phyloP scores from a whole-genome alignment of 2,329 filamentous ascomycete genomes.

The Reticulascus tulasneorum region DNA sequence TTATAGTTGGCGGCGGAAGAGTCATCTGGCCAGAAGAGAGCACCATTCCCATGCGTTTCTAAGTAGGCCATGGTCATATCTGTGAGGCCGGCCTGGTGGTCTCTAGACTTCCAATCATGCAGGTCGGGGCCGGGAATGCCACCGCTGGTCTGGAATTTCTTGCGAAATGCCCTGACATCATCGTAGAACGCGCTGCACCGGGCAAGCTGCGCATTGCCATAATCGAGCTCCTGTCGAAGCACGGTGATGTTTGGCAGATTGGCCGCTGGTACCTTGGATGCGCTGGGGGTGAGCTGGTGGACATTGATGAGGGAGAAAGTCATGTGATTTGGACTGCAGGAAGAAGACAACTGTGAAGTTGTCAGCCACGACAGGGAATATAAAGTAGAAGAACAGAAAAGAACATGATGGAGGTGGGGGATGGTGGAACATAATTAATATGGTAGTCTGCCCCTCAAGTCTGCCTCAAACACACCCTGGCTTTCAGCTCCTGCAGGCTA shows the following conservation, averaged over 20 bases:
- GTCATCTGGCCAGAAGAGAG: conserved; percentile 6
- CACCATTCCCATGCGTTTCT: conserved; percentile 3
- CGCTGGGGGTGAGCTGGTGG: too few species aligned
- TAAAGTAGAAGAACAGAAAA: too few species aligned
- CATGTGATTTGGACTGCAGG: too few species aligned
- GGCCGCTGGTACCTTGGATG: too few species aligned
- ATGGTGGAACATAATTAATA: too few species aligned
- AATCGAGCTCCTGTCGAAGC: conserved; percentile 4
- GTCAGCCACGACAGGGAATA: too few species aligned
- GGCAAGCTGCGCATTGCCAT: background rate
- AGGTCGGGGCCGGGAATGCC: conserved; percentile 2
- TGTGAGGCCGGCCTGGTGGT: conserved; percentile 2
- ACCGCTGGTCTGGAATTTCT: background rate
- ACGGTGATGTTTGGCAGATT: conserved; percentile 1
- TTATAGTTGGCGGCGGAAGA: background rate
- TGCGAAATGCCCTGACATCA: conserved; percentile 3
- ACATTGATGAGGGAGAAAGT: too few species aligned
- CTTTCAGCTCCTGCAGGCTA: too few species aligned
- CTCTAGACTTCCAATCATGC: conserved; percentile 6
- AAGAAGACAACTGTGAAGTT: too few species aligned
- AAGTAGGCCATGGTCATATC: conserved; percentile 9
- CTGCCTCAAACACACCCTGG: too few species aligned
- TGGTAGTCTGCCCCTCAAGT: too few species aligned
- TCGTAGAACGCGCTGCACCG: conserved; percentile 4
- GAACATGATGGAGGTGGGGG: too few species aligned